A percentile compares a stretch with the other conserved stretches of the same genome.
phyloP scores from a whole-genome alignment of 2,329 filamentous ascomycete species.

The Nectriaceae sp. region DNA sequence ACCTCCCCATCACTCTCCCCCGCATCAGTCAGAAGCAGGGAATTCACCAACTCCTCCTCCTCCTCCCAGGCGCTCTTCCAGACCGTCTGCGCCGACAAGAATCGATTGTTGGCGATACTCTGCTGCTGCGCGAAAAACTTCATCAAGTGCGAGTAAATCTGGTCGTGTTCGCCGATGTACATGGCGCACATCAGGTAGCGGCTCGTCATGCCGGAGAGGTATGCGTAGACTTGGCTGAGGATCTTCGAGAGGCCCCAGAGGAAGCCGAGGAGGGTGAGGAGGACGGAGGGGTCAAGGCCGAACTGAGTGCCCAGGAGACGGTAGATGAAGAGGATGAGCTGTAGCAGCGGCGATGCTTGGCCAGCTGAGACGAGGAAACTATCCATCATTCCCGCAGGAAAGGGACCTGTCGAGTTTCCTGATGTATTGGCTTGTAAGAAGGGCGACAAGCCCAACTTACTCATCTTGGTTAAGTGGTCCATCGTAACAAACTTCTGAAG shows the following conservation, averaged over 20 bases:
- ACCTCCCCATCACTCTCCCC: constrained; percentile 39
- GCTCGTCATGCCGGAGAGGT: constrained; percentile 39
- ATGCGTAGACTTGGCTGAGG: constrained; percentile 35
- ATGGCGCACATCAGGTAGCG: constrained; percentile 53
- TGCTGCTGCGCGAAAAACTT: constrained; percentile 58
- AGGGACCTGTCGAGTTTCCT: constrained; percentile 21
- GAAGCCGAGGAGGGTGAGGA: constrained; percentile 48
- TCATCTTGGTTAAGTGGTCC: constrained; percentile 29
- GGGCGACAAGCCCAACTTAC: constrained; percentile 30
- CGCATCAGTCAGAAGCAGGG: constrained; percentile 39
- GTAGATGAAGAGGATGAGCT: constrained; percentile 47
- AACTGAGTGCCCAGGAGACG: constrained; percentile 45
- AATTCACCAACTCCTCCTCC: constrained; percentile 46
- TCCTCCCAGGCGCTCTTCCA: constrained; percentile 59
- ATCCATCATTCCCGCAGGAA: constrained; percentile 40
- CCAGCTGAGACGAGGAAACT: constrained; percentile 48
- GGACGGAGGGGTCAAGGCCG: constrained; percentile 50
- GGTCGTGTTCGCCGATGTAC: constrained; percentile 55
- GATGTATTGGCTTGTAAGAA: constrained; percentile 26
- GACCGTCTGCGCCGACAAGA: constrained; percentile 57
- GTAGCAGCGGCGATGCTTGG: constrained; percentile 42
- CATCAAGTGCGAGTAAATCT: constrained; percentile 61
- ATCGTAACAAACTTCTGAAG: too few species aligned
- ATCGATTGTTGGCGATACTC: constrained; percentile 51
- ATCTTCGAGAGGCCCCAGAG: constrained; percentile 48